phyloP scores from a whole-genome alignment of 2,329 filamentous ascomycete species.

The Tympanopsis confertula region DNA sequence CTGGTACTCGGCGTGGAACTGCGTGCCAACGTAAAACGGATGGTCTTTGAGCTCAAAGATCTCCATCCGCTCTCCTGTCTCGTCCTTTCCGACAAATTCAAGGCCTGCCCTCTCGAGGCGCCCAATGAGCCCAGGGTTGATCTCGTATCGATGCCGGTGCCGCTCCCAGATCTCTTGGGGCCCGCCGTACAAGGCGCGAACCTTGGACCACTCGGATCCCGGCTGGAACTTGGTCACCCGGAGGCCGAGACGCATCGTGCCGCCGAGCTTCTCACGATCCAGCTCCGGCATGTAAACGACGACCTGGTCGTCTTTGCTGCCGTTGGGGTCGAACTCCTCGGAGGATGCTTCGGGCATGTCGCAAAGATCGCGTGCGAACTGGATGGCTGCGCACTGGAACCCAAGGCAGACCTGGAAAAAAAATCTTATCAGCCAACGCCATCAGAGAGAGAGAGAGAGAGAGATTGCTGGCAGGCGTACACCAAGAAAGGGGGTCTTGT shows the following conservation, averaged over 20 bases:
- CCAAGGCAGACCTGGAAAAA: slow-evolving; percentile 82
- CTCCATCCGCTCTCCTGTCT: slow-evolving; percentile 70
- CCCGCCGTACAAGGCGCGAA: slow-evolving; percentile 63
- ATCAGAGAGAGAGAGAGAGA: no score
- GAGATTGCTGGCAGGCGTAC: no score
- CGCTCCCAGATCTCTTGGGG: slow-evolving; percentile 52
- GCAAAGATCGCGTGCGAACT: slow-evolving; percentile 69
- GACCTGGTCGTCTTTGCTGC: slow-evolving; percentile 56
- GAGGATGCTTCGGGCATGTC: slow-evolving; percentile 43
- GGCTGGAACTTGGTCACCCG: slow-evolving; percentile 66
- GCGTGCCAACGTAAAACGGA: slow-evolving; percentile 76
- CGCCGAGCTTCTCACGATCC: slow-evolving; percentile 69
- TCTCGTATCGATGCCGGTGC: slow-evolving; percentile 82
- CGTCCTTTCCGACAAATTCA: slow-evolving; percentile 69
- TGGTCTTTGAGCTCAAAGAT: slow-evolving; percentile 73
- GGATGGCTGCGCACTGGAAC: slow-evolving; percentile 86
- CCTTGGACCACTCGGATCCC: slow-evolving; percentile 65
- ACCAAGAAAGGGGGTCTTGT: slow-evolving; percentile 75
- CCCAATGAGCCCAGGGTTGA: slow-evolving; percentile 70
- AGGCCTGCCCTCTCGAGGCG: slow-evolving; percentile 58
- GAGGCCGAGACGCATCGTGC: slow-evolving; percentile 75
- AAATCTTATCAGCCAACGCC: no score
- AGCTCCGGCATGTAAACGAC: slow-evolving; percentile 93
- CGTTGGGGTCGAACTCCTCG: slow-evolving; percentile 40
- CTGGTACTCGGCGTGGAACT: slow-evolving; percentile 82